These are phyloP conservation scores for Arthroderma sp. DNA, from an alignment of 2,329 filamentous ascomycete species.

Conservation along the genomic window DNA sequence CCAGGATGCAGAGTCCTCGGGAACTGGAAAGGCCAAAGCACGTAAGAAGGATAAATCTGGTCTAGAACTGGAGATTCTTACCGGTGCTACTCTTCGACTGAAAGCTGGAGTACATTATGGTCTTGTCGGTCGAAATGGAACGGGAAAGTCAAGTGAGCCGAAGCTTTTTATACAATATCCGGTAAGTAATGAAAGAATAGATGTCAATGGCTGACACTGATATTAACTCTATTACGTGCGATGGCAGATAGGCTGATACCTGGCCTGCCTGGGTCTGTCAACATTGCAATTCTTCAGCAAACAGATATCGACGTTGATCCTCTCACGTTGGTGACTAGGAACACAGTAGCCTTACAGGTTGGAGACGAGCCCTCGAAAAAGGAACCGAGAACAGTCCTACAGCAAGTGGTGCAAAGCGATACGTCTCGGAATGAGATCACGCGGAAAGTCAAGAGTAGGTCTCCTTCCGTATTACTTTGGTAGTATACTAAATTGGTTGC, in stretches of 20 bases:
- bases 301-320: slow-evolving; percentile 34
- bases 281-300: slow-evolving; percentile 59
- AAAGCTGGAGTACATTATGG: slow-evolving; percentile 66
- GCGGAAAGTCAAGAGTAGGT: slow-evolving; percentile 48
- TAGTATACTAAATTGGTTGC: neutral
- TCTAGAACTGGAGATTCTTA: slow-evolving; percentile 51
- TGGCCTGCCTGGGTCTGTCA: slow-evolving; percentile 54
- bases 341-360: neutral
- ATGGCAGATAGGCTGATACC: slow-evolving; percentile 69
- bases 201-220: slow-evolving; percentile 1
- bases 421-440: slow-evolving; percentile 42
- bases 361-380: neutral
- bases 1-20: slow-evolving; percentile 1
- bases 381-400: slow-evolving; percentile 44
- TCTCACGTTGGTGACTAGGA: neutral
- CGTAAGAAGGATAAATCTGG: slow-evolving; percentile 38
- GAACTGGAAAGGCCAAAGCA: slow-evolving; percentile 19
- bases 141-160: slow-evolving; percentile 61
- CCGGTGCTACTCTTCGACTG: slow-evolving; percentile 56
- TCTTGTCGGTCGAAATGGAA: slow-evolving; percentile 66
- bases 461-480: neutral
- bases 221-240: slow-evolving; percentile 56
- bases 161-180: neutral
- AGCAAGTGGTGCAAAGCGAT: slow-evolving; percentile 52
- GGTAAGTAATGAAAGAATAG: neutral